Percentiles rank a stretch among this genome's conserved stretches.
These are phyloP conservation scores for Potentilla sterilis DNA, from an alignment of 306 rosid genomes.

Conservation along the genomic window DNA sequence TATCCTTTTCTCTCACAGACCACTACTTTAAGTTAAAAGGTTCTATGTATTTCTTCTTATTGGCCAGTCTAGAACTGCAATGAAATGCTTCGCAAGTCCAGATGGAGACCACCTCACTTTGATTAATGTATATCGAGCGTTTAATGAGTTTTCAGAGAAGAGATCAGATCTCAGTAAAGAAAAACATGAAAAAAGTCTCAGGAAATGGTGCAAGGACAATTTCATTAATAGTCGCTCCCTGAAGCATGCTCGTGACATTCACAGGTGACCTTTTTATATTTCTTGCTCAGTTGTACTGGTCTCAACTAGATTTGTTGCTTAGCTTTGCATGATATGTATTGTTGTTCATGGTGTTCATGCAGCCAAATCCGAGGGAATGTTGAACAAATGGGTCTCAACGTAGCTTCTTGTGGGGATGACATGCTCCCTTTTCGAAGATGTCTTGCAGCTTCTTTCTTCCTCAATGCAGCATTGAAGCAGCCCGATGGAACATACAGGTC, in stretches of 20 bases:
- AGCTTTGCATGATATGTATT: not conserved
- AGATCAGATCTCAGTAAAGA: constrained; percentile 46
- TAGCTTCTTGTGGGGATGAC: constrained; percentile 83
- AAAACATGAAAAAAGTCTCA: constrained; percentile 63
- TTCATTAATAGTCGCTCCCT: constrained; percentile 80
- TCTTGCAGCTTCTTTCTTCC: constrained; percentile 89
- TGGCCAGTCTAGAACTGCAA: constrained; percentile 66
- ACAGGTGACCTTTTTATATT: constrained; percentile 53
- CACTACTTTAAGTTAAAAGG: not conserved
- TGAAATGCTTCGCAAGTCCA: constrained; percentile 70
- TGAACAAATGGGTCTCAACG: constrained; percentile 67
- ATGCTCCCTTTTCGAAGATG: constrained; percentile 76
- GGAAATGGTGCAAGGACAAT: constrained; percentile 94
- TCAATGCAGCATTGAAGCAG: constrained; percentile 80
- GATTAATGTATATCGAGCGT: constrained; percentile 74
- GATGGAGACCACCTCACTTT: constrained; percentile 89
- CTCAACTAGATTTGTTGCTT: no score
- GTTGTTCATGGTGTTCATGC: constrained; percentile 22
- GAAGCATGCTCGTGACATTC: constrained; percentile 87
- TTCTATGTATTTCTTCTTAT: constrained; percentile 22
- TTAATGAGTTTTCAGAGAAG: constrained; percentile 64
- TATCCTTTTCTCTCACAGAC: not conserved
- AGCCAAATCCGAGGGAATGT: constrained; percentile 75
- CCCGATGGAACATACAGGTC: constrained; percentile 96
- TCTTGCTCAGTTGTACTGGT: constrained; percentile 14